Evolutionary conservation across 352 stramenopile species (phyloP).

Genomic region (Pythium sukuiense): DNA sequence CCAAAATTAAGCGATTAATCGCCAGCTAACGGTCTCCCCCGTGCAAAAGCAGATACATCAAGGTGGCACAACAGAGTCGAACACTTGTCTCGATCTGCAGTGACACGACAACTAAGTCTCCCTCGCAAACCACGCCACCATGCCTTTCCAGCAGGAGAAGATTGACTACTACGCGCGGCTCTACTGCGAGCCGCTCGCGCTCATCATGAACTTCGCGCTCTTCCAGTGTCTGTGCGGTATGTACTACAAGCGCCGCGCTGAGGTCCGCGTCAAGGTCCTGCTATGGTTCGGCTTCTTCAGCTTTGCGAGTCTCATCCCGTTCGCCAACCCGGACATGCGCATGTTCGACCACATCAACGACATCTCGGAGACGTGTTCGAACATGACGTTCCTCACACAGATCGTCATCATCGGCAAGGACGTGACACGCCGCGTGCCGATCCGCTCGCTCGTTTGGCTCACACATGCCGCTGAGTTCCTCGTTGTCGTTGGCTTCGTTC

Average conservation of each 20-base stretch:
- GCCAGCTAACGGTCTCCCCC: neutral
- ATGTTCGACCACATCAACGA: slow-evolving; percentile 24
- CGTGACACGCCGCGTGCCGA: slow-evolving; percentile 27
- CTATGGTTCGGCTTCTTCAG: neutral
- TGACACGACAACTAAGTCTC: too few relatives aligned
- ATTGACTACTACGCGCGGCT: neutral
- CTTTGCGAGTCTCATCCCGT: neutral
- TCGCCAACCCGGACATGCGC: slow-evolving; percentile 9
- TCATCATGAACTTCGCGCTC: neutral
- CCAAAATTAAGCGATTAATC: neutral
- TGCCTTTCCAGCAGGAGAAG: neutral
- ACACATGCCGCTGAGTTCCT: slow-evolving; percentile 27
- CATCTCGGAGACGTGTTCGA: slow-evolving; percentile 20
- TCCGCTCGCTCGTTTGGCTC: slow-evolving; percentile 29
- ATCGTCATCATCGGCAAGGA: slow-evolving; percentile 38
- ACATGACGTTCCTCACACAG: slow-evolving; percentile 29
- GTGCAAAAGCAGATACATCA: too few relatives aligned
- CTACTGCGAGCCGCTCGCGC: neutral
- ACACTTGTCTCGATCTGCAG: neutral
- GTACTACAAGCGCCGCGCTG: neutral
- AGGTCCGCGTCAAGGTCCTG: neutral
- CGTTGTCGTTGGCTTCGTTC: neutral
- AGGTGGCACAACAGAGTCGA: too few relatives aligned
- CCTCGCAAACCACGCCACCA: neutral
- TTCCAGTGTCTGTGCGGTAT: neutral